A percentile compares a stretch with the other conserved stretches of the same genome.
Conservation (phyloP, 805 yeast genomes). For the Candida ipomoeae region DNA sequence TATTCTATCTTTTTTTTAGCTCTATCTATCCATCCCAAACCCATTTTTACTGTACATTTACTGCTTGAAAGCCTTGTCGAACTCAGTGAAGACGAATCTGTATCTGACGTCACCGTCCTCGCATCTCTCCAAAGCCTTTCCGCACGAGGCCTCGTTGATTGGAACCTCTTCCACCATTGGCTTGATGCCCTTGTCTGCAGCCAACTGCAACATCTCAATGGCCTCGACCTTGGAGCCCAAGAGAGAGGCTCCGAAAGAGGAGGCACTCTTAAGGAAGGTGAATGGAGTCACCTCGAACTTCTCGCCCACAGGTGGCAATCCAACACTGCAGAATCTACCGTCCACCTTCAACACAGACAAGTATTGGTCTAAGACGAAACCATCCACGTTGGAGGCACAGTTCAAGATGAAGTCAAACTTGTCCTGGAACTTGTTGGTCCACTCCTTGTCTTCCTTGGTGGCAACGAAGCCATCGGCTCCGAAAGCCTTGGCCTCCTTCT, state of each 20-base stretch:
- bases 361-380: constrained; percentile 47
- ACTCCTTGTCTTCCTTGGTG: constrained; percentile 45
- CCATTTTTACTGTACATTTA: not conserved
- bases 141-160: constrained; percentile 48
- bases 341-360: constrained; percentile 50
- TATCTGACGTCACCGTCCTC: constrained; percentile 56
- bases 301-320: constrained; percentile 52
- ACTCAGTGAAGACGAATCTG: constrained; percentile 59
- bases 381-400: constrained; percentile 49
- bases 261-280: constrained; percentile 48
- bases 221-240: constrained; percentile 64
- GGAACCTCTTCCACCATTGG: constrained; percentile 64
- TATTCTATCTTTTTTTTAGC: not conserved
- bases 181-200: constrained; percentile 52
- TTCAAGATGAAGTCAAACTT: constrained; percentile 50
- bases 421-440: constrained; percentile 31
- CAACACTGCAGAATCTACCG: constrained; percentile 60
- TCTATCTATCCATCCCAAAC: not conserved
- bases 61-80: constrained; percentile 41
- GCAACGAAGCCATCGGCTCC: constrained; percentile 56
- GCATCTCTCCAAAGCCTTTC: constrained; percentile 52
- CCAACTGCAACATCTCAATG: constrained; percentile 59
- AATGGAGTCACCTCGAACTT: constrained; percentile 46
- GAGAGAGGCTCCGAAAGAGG: constrained; percentile 53
- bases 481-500: constrained; percentile 43